A percentile compares a stretch with the other conserved stretches of the same genome.
These are phyloP conservation scores for Trifolium pratense DNA, from an alignment of 306 rosid genomes.

Conservation along the genomic window DNA sequence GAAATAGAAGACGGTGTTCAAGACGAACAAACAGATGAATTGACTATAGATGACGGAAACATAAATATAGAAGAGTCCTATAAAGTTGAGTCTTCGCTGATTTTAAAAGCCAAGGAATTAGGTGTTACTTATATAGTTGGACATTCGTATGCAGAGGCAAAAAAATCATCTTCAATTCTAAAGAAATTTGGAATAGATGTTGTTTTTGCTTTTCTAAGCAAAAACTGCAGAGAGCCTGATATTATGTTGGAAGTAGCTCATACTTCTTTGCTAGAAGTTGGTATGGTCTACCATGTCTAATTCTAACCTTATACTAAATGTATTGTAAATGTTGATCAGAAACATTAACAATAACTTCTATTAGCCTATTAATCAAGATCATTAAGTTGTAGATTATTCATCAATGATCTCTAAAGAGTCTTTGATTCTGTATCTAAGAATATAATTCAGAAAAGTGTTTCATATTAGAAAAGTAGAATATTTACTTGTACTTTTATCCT, in stretches of 20 bases:
- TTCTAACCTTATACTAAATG: conserved; percentile 28
- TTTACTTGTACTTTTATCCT: conserved; percentile 16
- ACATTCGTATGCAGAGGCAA: conserved; percentile 76
- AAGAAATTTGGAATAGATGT: conserved; percentile 70
- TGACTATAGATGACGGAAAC: conserved; percentile 41
- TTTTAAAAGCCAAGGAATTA: conserved; percentile 73
- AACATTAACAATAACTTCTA: conserved; percentile 26
- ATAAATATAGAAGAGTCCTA: conserved; percentile 38
- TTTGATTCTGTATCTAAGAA: conserved; percentile 35
- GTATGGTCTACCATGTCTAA: conserved; percentile 80
- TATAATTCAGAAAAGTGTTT: conserved; percentile 38
- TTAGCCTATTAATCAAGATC: conserved; percentile 21
- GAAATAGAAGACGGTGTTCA: conserved; percentile 54
- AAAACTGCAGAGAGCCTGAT: conserved; percentile 72
- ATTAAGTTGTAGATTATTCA: conserved; percentile 25
- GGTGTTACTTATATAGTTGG: conserved; percentile 79
- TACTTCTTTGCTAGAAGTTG: conserved; percentile 77
- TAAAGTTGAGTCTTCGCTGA: conserved; percentile 58
- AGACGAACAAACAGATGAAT: conserved; percentile 36
- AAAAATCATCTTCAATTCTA: conserved; percentile 64
- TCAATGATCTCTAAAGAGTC: conserved; percentile 42
- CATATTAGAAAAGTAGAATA: conserved; percentile 33
- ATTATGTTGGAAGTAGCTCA: conserved; percentile 67
- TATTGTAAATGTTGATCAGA: conserved; percentile 39
- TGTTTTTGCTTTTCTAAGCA: conserved; percentile 66